Evolutionary conservation across 139 green algal genomes (phyloP).

Genomic region (Nannochloris sp.): DNA sequence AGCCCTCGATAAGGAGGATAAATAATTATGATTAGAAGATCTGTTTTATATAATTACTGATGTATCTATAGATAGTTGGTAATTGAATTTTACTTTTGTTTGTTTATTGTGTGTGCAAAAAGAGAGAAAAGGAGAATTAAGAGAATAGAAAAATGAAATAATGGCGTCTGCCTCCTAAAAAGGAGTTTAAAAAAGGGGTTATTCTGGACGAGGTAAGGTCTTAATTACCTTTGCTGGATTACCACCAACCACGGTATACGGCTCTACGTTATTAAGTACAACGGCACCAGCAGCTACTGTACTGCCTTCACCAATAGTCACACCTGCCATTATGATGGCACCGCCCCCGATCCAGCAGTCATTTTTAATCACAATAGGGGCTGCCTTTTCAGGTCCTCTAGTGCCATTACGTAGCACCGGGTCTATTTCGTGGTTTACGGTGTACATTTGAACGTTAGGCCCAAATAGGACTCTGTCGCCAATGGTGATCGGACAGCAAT

Average conservation of each 20-base stretch:
- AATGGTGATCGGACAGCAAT: conserved; percentile 30
- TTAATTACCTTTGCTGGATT: conserved; percentile 47
- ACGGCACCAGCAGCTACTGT: conserved; percentile 49
- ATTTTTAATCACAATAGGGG: conserved; percentile 20
- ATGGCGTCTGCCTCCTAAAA: too few species aligned
- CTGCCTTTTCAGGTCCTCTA: conserved; percentile 12
- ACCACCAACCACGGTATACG: conserved; percentile 43
- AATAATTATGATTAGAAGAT: too few species aligned
- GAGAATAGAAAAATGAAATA: too few species aligned
- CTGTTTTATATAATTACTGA: too few species aligned
- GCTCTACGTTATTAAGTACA: conserved; percentile 49
- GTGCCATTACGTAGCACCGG: conserved; percentile 7
- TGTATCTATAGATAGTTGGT: too few species aligned
- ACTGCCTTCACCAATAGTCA: conserved; percentile 40
- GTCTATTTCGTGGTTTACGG: conserved; percentile 26
- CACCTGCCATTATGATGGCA: conserved; percentile 26
- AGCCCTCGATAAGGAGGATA: too few species aligned
- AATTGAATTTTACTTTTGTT: too few species aligned
- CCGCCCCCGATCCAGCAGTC: conserved; percentile 27
- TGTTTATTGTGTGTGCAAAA: too few species aligned
- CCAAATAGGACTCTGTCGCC: conserved; percentile 37
- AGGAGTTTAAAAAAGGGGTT: too few species aligned
- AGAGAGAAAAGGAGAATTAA: too few species aligned
- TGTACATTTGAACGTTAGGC: conserved; percentile 38
- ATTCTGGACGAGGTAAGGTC: conserved; percentile 28